Percentiles rank a stretch among this genome's conserved stretches.
Evolutionary conservation across 169 alveolate genomes (phyloP).

Genomic region (Plasmodium inui): DNA sequence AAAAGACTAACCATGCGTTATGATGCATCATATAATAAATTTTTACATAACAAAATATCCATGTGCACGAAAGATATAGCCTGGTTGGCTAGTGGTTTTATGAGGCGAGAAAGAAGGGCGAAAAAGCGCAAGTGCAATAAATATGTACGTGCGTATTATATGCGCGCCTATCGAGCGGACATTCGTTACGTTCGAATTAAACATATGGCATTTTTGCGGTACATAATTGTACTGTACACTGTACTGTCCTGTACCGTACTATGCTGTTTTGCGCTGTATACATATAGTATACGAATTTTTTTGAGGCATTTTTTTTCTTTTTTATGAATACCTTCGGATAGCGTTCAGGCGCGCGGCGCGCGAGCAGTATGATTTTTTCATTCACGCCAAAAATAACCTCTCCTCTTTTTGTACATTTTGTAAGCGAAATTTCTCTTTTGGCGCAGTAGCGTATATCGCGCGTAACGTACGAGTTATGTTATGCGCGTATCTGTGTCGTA

Average conservation of each 20-base stretch:
- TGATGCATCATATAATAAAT: not conserved
- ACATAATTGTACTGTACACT: not conserved
- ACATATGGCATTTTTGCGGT: not conserved
- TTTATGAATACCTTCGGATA: not conserved
- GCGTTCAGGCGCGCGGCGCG: not conserved
- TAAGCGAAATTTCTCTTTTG: not conserved
- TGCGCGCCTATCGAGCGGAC: not conserved
- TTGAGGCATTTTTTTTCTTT: not conserved
- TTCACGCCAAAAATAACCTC: not conserved
- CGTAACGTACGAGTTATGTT: not conserved
- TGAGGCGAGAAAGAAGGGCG: not conserved
- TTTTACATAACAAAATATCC: not conserved
- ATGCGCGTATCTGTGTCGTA: not conserved
- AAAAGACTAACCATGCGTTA: not conserved
- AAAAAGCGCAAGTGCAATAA: slow-evolving; percentile 6
- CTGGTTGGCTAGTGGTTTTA: not conserved
- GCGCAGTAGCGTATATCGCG: not conserved
- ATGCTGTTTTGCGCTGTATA: not conserved
- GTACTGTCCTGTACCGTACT: not conserved
- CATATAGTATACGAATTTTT: not conserved
- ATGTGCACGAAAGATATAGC: not conserved
- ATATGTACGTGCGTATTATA: not conserved
- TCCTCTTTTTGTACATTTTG: not conserved
- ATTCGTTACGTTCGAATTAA: not conserved
- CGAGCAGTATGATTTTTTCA: not conserved